phyloP scores from a whole-genome alignment of 768 basidiomycete genomes.

The Pleurotus cornucopiae region DNA sequence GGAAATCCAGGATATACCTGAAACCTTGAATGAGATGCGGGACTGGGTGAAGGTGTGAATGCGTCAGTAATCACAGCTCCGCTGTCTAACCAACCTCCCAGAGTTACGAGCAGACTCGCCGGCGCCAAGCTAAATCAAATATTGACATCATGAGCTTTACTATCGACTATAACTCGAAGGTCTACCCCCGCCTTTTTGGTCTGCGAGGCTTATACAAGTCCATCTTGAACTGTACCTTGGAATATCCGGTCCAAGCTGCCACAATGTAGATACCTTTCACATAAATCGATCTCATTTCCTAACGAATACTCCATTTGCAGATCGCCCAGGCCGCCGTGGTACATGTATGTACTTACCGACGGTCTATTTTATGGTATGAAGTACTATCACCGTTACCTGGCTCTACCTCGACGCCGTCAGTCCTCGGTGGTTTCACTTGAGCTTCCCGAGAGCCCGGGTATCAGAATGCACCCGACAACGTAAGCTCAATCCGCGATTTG shows the following conservation, averaged over 20 bases:
- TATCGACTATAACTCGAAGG: no score
- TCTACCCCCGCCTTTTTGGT: no score
- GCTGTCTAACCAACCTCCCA: conserved; percentile 10
- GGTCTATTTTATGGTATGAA: conserved; percentile 17
- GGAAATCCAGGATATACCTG: conserved; percentile 44
- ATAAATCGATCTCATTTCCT: background rate
- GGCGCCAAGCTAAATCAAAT: conserved; percentile 35
- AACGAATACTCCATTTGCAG: conserved; percentile 15
- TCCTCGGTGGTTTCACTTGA: conserved; percentile 18
- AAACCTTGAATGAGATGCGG: conserved; percentile 28
- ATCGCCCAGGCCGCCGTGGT: conserved; percentile 32
- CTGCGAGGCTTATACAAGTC: no score
- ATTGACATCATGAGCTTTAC: conserved; percentile 3
- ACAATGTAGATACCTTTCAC: conserved; percentile 37
- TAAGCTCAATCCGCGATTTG: conserved; percentile 9
- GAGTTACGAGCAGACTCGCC: conserved; percentile 37
- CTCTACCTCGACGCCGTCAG: conserved; percentile 29
- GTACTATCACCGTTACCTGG: conserved; percentile 31
- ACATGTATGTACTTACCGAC: conserved; percentile 22
- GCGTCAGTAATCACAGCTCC: background rate
- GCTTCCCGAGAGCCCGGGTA: conserved; percentile 14
- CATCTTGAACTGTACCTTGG: no score
- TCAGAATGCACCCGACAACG: conserved; percentile 30
- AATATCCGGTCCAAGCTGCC: conserved; percentile 28
- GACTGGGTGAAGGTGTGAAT: conserved; percentile 32